These are phyloP conservation scores for Delonix regia DNA, from an alignment of 306 rosid genomes.

Conservation along the genomic window DNA sequence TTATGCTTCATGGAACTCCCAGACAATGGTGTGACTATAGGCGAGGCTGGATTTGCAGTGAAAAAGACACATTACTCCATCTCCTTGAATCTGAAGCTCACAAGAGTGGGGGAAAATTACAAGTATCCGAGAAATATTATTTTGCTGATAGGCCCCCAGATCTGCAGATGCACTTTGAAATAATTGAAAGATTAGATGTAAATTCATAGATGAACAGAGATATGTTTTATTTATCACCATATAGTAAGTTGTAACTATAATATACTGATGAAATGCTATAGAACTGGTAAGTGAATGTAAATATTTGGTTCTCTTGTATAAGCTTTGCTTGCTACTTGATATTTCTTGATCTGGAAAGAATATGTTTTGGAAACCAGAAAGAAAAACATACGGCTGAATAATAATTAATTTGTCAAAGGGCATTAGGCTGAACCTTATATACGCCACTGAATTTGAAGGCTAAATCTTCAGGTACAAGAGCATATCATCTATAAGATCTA, in stretches of 20 bases:
- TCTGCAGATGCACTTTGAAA: conserved; percentile 91
- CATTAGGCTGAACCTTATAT: conserved; percentile 16
- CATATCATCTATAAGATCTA: background rate
- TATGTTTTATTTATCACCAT: background rate
- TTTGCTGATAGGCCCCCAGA: conserved; percentile 62
- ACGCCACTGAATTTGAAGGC: conserved; percentile 36
- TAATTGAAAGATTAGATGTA: conserved; percentile 65
- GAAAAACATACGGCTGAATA: conserved; percentile 3
- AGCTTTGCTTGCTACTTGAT: conserved; percentile 2
- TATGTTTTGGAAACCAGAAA: conserved; percentile 7
- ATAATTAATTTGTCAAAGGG: conserved; percentile 25
- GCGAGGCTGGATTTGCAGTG: conserved; percentile 69
- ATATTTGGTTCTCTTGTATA: background rate
- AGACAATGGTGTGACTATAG: conserved; percentile 77
- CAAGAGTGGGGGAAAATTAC: conserved; percentile 53
- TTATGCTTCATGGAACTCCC: conserved; percentile 89
- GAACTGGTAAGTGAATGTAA: conserved; percentile 7
- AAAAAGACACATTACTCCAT: conserved; percentile 59
- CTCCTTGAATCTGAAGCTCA: conserved; percentile 59
- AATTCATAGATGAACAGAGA: conserved; percentile 33
- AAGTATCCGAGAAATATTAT: conserved; percentile 57
- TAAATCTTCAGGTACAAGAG: background rate
- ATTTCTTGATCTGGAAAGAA: conserved; percentile 34
- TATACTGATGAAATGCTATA: conserved; percentile 5
- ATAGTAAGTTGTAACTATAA: background rate